Conservation (phyloP, 164 flowering plant genomes). For the Cinnamomum micranthum region DNA sequence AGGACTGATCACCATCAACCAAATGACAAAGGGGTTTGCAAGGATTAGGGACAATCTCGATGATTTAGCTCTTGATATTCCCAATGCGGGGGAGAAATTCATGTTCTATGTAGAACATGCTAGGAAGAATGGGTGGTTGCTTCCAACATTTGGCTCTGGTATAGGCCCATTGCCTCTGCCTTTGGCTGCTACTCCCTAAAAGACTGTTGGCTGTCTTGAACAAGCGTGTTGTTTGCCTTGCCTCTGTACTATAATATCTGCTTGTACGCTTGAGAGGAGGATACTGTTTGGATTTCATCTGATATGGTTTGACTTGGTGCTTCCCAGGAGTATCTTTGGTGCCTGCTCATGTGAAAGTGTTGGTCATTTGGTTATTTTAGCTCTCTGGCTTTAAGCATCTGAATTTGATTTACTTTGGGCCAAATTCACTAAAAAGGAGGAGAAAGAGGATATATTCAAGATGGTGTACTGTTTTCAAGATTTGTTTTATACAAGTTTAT, state of each 20-base stretch:
- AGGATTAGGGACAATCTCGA: constrained; percentile 77
- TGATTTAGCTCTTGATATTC: constrained; percentile 94
- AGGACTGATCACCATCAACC: constrained; percentile 86
- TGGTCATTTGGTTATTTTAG: neutral
- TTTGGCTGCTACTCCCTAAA: neutral
- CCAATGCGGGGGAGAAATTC: constrained; percentile 81
- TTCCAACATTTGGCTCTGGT: constrained; percentile 40
- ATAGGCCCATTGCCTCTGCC: constrained; percentile 2
- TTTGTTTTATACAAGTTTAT: neutral
- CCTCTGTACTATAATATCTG: constrained; percentile 4
- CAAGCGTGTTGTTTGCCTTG: neutral
- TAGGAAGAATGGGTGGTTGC: constrained; percentile 67
- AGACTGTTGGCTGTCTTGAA: neutral
- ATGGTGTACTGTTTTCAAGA: neutral
- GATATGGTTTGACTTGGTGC: neutral
- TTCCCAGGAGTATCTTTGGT: neutral
- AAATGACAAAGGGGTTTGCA: constrained; percentile 89
- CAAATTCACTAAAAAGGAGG: neutral
- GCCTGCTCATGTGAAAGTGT: neutral
- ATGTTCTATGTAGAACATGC: constrained; percentile 58
- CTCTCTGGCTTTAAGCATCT: neutral
- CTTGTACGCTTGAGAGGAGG: neutral
- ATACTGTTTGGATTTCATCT: neutral
- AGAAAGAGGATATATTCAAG: neutral
- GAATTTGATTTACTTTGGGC: neutral